Base-by-base conservation (phyloP, 495 filamentous ascomycete species). In the Amniculicola lignicola region DNA sequence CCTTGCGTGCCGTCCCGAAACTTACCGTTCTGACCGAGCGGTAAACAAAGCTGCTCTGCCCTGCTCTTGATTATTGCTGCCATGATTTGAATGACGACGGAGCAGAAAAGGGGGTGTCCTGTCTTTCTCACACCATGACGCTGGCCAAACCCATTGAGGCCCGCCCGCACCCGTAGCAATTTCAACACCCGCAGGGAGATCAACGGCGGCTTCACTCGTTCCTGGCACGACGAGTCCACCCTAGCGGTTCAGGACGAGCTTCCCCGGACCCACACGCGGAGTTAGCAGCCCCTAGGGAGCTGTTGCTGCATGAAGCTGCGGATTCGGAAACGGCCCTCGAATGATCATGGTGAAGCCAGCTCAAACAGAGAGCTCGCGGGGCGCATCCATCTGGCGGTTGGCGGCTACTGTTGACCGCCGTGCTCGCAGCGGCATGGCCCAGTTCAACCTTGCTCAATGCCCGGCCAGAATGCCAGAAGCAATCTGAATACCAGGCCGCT, bases 231-330 rank as follows among this genome's bases (percentile, higher is more conserved):
- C 52, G 14, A 15, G 33, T 54, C 53, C 59, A 42, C 31, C 41
- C 39, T 38, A 50, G 27, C 60, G 60, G 55, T 45, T 41, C 25
- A 28, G 49, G 60, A 63, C 55, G 41, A 51, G 21, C 60, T 63
- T 63, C 60, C 60, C 60, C 60, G 60, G 60, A 63, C 60, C 60
- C 60, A 63, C 60, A 27, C 19, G 12, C 36, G 38, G 38, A 45
- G 22, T 47, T 62, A 51, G 58, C 35, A 43, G 22, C 43, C 7
- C 23, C 36, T n/a, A n/a, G n/a, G n/a, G n/a, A n/a, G n/a, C n/a
- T 27, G 9, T 38, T 16, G 36, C 57, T 54, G 59, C 59, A 56
- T 51, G 45, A 46, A 51, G 59, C 27, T 6, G 37, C 9, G 37
- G 16, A 16, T 16, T n/a, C 6, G 9, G 40, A n/a, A n/a, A 18